A percentile compares a stretch with the other conserved stretches of the same genome.
Conservation (phyloP, 257 asterid genomes). For the Penstemon davidsonii region DNA sequence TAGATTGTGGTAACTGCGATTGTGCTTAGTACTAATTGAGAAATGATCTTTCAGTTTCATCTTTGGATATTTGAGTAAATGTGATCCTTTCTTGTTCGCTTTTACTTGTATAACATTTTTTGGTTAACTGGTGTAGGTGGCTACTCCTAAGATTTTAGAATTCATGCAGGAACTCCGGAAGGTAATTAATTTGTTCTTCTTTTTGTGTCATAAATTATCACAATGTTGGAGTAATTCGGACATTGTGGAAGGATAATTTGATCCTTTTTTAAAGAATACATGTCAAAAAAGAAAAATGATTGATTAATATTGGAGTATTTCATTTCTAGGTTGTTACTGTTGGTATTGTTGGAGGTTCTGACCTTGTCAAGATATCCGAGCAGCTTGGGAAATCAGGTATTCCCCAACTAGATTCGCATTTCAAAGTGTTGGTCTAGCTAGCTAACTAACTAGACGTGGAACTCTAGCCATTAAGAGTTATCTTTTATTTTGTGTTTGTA, state of each 20-base stretch:
- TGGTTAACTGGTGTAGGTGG: conserved; percentile 47
- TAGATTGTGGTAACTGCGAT: too few relatives aligned
- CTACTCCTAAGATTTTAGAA: conserved; percentile 66
- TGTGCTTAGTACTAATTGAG: too few relatives aligned
- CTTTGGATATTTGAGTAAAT: too few relatives aligned
- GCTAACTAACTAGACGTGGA: background rate
- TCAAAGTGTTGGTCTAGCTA: background rate
- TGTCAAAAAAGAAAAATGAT: too few relatives aligned
- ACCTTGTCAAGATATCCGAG: conserved; percentile 90
- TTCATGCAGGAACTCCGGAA: conserved; percentile 78
- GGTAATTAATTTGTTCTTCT: conserved; percentile 41
- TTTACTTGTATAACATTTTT: background rate
- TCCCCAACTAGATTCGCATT: conserved; percentile 16
- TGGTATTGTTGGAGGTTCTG: conserved; percentile 99
- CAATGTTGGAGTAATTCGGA: background rate
- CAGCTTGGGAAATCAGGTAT: conserved; percentile 88
- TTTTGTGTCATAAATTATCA: background rate
- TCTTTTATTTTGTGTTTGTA: background rate
- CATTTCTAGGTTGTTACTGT: conserved; percentile 66
- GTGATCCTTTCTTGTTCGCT: too few relatives aligned
- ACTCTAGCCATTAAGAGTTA: background rate
- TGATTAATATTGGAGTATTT: conserved; percentile 7
- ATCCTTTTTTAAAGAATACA: background rate
- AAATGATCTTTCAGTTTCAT: too few relatives aligned
- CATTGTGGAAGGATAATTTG: background rate